Conservation (phyloP, 83 land plant genomes). For the Diphasiastrum complanatum region DNA sequence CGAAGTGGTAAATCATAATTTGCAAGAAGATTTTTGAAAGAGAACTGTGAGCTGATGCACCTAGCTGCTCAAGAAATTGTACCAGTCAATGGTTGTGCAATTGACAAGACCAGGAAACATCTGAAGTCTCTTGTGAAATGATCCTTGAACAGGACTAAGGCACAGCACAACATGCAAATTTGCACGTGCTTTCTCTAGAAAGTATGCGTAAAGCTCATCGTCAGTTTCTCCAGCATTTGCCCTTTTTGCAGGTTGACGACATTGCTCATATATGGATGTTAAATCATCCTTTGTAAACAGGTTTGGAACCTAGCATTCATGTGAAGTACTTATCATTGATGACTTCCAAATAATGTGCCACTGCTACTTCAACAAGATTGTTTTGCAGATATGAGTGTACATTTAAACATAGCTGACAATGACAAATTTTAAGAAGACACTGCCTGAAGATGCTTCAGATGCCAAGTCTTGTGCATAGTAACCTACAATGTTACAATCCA, state of each 20-base stretch:
- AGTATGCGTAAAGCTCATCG: conserved; percentile 29
- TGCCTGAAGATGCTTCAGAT: no score
- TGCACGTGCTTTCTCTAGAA: conserved; percentile 23
- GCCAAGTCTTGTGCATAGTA: no score
- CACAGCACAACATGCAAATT: conserved; percentile 32
- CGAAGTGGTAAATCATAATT: no score
- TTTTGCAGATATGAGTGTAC: no score
- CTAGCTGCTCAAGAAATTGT: background rate
- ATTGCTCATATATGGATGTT: conserved; percentile 17
- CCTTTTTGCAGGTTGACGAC: conserved; percentile 28
- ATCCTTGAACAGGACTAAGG: conserved; percentile 29
- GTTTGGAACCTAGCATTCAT: conserved; percentile 23
- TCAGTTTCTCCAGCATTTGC: conserved; percentile 31
- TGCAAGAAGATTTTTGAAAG: background rate
- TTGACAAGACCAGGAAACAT: conserved; percentile 40
- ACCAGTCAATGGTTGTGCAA: conserved; percentile 39
- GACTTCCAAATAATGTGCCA: no score
- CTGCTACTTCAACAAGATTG: no score
- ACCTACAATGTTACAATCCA: no score
- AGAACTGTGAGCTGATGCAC: background rate
- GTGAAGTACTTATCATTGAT: no score
- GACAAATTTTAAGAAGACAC: no score
- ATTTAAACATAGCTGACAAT: no score
- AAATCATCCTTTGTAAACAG: conserved; percentile 33
- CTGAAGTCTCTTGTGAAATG: conserved; percentile 22